Percentiles rank a stretch among this genome's conserved stretches.
phyloP scores from a whole-genome alignment of 768 basidiomycete species.

The Coprinopsis marcescibilis region DNA sequence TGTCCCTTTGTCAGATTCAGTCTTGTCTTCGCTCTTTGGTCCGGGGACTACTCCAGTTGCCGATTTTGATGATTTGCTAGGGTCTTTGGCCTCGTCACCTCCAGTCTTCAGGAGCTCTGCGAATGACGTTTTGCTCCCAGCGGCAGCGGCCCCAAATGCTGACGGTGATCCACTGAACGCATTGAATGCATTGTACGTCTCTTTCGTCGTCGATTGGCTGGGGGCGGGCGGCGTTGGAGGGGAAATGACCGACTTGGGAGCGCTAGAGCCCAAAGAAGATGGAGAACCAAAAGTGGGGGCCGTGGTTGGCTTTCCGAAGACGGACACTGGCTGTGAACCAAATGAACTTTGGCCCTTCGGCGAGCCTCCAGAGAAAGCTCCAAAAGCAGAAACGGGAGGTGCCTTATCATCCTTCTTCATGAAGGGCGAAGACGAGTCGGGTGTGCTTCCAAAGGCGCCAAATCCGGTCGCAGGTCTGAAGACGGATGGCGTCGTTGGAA shows the following conservation, averaged over 20 bases:
- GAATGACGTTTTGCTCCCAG: constrained; percentile 44
- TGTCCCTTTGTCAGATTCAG: neutral
- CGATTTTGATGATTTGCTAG: constrained; percentile 14
- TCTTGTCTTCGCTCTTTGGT: constrained; percentile 5
- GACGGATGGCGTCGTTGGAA: constrained; percentile 22
- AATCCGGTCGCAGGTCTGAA: constrained; percentile 32
- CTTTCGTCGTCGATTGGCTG: constrained; percentile 14
- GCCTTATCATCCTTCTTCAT: constrained; percentile 2
- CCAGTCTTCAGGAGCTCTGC: constrained; percentile 48
- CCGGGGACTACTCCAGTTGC: neutral
- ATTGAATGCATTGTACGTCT: constrained; percentile 38
- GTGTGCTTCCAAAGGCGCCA: constrained; percentile 19
- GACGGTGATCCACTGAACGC: constrained; percentile 41
- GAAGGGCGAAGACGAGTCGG: neutral
- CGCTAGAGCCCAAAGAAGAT: constrained; percentile 31
- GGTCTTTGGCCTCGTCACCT: constrained; percentile 22
- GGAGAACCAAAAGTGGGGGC: constrained; percentile 20
- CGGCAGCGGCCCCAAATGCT: constrained; percentile 35
- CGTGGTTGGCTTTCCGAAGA: too few species aligned
- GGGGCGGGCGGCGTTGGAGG: constrained; percentile 22
- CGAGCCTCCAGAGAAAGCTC: neutral
- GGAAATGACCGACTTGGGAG: constrained; percentile 27
- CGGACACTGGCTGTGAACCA: too few species aligned
- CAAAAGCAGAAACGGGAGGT: constrained; percentile 1
- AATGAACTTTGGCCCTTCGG: too few species aligned